phyloP scores from a whole-genome alignment of 2,329 filamentous ascomycete species.

The Sclerotinia glacialis region DNA sequence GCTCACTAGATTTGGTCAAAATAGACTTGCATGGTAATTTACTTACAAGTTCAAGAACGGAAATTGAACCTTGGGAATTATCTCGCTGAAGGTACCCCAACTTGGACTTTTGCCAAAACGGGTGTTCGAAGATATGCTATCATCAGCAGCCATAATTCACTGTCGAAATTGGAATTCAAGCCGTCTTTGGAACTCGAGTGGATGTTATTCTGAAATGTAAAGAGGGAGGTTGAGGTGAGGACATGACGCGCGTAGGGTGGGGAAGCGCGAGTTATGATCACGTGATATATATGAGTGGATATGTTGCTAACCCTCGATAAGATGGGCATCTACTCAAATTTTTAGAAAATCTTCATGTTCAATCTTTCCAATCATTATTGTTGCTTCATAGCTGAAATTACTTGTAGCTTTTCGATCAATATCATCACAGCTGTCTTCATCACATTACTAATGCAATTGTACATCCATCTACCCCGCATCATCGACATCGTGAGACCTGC shows the following conservation, averaged over 20 bases:
- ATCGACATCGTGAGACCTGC: not conserved
- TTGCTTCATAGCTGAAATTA: not conserved
- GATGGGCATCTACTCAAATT: no score
- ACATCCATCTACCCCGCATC: conserved; percentile 8
- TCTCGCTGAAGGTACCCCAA: no score
- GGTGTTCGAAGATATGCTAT: not conserved
- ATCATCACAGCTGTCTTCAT: not conserved
- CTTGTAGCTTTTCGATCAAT: not conserved
- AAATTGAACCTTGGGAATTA: not conserved
- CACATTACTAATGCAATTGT: not conserved
- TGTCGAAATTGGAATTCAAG: not conserved
- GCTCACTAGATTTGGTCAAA: conserved; percentile 5
- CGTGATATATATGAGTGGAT: not conserved
- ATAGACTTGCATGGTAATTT: not conserved
- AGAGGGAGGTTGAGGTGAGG: not conserved
- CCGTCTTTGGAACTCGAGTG: not conserved
- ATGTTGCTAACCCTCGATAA: not conserved
- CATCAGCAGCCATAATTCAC: not conserved
- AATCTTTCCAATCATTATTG: no score
- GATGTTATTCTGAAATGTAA: not conserved
- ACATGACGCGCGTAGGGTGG: not conserved
- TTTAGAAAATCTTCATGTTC: no score
- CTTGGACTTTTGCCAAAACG: not conserved
- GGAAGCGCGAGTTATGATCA: not conserved
- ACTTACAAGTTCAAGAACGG: not conserved